A percentile compares a stretch with the other conserved stretches of the same genome.
phyloP scores from a whole-genome alignment of 2,329 filamentous ascomycete species.

The Neonectria punicea region DNA sequence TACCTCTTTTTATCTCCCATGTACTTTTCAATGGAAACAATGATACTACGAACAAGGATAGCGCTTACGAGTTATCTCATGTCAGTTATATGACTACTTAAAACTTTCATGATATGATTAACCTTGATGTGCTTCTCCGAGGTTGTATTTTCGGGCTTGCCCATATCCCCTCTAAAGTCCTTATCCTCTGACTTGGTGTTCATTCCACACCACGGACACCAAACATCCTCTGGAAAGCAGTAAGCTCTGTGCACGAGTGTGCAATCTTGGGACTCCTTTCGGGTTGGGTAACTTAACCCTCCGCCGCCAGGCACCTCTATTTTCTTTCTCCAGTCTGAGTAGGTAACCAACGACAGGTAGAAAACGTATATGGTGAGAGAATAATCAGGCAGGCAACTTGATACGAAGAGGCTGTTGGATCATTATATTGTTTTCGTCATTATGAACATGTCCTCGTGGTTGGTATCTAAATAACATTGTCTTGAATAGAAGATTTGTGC shows the following conservation, averaged over 20 bases:
- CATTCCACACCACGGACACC: background rate
- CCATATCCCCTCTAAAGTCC: background rate
- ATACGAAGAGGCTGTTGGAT: too few relatives aligned
- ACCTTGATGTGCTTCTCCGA: background rate
- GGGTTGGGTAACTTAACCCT: too few relatives aligned
- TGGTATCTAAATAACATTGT: background rate
- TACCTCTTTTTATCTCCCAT: background rate
- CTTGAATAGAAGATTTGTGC: background rate
- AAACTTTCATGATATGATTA: background rate
- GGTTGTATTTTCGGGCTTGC: background rate
- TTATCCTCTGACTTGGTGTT: background rate
- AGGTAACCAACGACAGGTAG: too few relatives aligned
- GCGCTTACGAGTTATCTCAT: too few relatives aligned
- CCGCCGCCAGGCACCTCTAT: too few relatives aligned
- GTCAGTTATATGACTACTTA: too few relatives aligned
- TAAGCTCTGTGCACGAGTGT: background rate
- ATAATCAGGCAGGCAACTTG: too few relatives aligned
- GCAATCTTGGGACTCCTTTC: background rate
- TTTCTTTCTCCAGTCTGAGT: too few relatives aligned
- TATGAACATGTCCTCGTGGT: background rate
- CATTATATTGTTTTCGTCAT: background rate
- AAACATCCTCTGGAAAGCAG: background rate
- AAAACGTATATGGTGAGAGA: too few relatives aligned
- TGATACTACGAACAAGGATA: background rate
- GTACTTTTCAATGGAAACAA: background rate